These are phyloP conservation scores for Pontederia crassipes DNA, from an alignment of 176 grass and related monocot genomes.

Conservation along the genomic window DNA sequence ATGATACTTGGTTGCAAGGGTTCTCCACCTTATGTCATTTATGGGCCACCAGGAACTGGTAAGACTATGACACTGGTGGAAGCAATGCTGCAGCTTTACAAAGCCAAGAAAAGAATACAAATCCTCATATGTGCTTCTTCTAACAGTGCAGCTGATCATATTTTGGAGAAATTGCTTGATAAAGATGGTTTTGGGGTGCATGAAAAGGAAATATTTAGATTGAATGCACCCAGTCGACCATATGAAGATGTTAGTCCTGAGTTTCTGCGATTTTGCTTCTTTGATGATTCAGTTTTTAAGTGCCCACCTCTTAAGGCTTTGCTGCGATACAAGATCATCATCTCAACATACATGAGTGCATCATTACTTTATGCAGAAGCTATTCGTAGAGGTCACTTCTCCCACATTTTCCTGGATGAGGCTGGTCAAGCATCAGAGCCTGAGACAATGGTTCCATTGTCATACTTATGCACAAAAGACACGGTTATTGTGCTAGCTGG, in stretches of 20 bases:
- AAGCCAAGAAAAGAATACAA: constrained; percentile 32
- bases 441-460: constrained; percentile 74
- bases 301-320: constrained; percentile 74
- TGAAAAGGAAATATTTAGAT: constrained; percentile 60
- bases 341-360: constrained; percentile 83
- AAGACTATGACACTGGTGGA: constrained; percentile 86
- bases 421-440: constrained; percentile 90
- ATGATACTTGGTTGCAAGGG: constrained; percentile 83
- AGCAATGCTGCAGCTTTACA: constrained; percentile 74
- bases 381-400: constrained; percentile 61
- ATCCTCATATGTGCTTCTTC: constrained; percentile 87
- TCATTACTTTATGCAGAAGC: constrained; percentile 54
- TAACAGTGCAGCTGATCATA: constrained; percentile 84
- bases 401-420: constrained; percentile 92
- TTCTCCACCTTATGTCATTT: constrained; percentile 61
- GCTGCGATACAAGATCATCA: constrained; percentile 56
- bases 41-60: constrained; percentile 83
- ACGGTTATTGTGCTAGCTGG: constrained; percentile 89
- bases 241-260: constrained; percentile 69
- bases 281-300: constrained; percentile 58
- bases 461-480: constrained; percentile 40
- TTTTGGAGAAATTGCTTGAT: constrained; percentile 55
- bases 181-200: constrained; percentile 32
- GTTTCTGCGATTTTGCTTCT: constrained; percentile 78
- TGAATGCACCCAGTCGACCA: constrained; percentile 69